Conservation (phyloP, 192 early-diverging fungal species). For the Lunasporangiospora selenospora region DNA sequence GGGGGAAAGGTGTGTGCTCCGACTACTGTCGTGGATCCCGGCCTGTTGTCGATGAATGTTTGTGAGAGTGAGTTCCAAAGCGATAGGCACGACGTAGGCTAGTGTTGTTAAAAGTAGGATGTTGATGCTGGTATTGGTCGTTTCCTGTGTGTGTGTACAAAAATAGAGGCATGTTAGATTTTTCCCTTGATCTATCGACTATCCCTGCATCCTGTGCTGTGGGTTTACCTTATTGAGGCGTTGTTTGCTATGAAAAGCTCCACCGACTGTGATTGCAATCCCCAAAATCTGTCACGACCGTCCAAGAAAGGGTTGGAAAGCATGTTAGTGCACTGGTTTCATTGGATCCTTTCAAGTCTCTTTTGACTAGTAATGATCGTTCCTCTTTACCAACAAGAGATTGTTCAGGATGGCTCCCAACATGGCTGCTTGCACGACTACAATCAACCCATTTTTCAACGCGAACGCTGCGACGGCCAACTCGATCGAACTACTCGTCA, state of each 20-base stretch:
- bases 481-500: constrained; percentile 50
- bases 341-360: not conserved
- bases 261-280: constrained; percentile 27
- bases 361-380: not conserved
- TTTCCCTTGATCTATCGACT: not conserved
- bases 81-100: constrained; percentile 36
- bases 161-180: not conserved
- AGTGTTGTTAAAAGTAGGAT: constrained; percentile 28
- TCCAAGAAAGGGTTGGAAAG: constrained; percentile 82
- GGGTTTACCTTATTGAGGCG: constrained; percentile 25
- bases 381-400: constrained; percentile 75
- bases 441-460: constrained; percentile 27
- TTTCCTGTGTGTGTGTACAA: constrained; percentile 10
- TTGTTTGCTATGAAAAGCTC: constrained; percentile 22
- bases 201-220: not conserved
- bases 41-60: not conserved
- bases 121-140: constrained; percentile 29
- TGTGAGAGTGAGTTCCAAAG: constrained; percentile 6
- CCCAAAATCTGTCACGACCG: constrained; percentile 63
- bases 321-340: constrained; percentile 16
- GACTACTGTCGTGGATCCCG: no score
- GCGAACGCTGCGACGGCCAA: constrained; percentile 44
- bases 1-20: no score
- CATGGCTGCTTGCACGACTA: constrained; percentile 59
- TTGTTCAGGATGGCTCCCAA: constrained; percentile 94